phyloP scores from a whole-genome alignment of 2,329 filamentous ascomycete genomes.

The Aspergillus sp. region DNA sequence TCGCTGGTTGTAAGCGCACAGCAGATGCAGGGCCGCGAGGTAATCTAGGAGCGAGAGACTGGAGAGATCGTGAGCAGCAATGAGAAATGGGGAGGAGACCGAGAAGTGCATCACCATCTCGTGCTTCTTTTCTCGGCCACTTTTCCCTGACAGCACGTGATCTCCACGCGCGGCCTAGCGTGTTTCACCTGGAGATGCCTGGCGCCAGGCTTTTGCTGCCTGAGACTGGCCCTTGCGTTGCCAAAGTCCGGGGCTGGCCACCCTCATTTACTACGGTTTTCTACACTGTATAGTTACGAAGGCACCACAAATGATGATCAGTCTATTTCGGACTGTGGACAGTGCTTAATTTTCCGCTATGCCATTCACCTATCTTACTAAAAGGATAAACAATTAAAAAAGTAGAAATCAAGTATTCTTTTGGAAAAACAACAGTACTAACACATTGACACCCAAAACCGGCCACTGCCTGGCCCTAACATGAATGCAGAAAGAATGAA shows the following conservation, averaged over 20 bases:
- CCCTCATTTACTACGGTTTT: not conserved
- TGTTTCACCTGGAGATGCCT: conserved; percentile 29
- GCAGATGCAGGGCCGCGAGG: not conserved
- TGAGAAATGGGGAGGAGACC: not conserved
- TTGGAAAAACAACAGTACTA: not conserved
- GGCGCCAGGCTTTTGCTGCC: conserved; percentile 18
- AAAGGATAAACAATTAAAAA: too few species aligned
- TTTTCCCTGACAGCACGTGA: conserved; percentile 21
- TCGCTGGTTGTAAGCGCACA: conserved; percentile 5
- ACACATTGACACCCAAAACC: not conserved
- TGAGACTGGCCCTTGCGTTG: not conserved
- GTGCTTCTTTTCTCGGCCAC: conserved; percentile 4
- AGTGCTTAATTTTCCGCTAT: too few species aligned
- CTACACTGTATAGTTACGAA: too few species aligned
- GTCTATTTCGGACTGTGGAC: too few species aligned
- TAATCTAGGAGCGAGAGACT: not conserved
- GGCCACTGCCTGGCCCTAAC: conserved; percentile 1
- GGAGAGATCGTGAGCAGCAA: not conserved
- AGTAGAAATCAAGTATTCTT: not conserved
- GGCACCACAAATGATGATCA: too few species aligned
- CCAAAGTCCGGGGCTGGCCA: not conserved
- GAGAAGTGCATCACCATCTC: not conserved
- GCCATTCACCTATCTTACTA: too few species aligned
- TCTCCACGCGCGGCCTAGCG: conserved; percentile 17
- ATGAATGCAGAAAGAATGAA: not conserved